phyloP scores from a whole-genome alignment of 2,329 filamentous ascomycete species.

The Scedosporium aurantiacum region DNA sequence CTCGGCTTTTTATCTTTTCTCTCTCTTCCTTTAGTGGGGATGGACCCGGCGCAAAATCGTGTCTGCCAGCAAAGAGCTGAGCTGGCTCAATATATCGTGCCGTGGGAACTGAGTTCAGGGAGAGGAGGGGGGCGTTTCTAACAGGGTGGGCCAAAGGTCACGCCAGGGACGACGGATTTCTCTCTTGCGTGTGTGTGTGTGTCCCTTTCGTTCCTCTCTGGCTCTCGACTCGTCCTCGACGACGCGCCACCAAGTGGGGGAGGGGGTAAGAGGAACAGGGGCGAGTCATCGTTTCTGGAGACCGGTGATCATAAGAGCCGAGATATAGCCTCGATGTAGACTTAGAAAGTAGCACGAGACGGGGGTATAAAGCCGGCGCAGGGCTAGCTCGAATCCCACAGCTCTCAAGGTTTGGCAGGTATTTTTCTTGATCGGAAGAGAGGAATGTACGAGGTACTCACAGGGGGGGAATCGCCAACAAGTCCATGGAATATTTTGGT shows the following conservation, averaged over 20 bases:
- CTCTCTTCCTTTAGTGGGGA: no score
- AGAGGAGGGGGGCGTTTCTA: no score
- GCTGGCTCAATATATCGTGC: no score
- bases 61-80: no score
- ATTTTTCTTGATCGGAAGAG: background rate
- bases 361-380: background rate
- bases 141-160: no score
- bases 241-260: background rate
- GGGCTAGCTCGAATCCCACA: background rate
- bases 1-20: no score
- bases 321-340: conserved; percentile 20
- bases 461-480: background rate
- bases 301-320: conserved; percentile 25
- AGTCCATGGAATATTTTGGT: background rate
- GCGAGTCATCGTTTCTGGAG: background rate
- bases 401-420: background rate
- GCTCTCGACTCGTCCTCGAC: no score
- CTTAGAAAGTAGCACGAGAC: background rate
- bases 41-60: no score
- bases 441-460: background rate
- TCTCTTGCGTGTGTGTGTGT: no score
- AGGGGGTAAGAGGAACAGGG: background rate
- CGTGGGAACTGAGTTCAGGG: no score
- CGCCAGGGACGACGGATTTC: no score
- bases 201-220: no score